phyloP scores from a whole-genome alignment of 2,329 filamentous ascomycete genomes.

The Annulohypoxylon truncatum region DNA sequence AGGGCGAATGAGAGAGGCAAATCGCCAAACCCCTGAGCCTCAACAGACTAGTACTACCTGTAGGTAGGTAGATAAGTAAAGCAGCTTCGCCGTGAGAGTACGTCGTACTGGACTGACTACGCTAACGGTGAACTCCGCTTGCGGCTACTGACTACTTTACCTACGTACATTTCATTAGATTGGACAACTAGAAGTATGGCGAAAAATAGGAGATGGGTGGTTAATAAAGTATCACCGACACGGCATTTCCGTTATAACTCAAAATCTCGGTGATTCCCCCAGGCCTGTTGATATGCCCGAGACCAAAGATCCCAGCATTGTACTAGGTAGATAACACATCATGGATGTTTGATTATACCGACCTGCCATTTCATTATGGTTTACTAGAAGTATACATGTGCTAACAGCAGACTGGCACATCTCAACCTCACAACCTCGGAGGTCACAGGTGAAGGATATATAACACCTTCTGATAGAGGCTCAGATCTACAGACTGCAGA shows the following conservation, averaged over 20 bases:
- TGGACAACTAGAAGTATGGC: background rate
- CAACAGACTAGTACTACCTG: background rate
- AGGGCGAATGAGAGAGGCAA: no score
- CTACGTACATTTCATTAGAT: background rate
- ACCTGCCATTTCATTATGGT: background rate
- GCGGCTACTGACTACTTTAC: conserved; percentile 6
- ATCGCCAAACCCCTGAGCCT: background rate
- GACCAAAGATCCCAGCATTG: no score
- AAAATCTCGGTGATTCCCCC: background rate
- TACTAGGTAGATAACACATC: background rate
- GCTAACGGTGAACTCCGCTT: conserved; percentile 12
- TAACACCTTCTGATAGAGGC: conserved; percentile 4
- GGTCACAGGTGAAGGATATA: background rate
- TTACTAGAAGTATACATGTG: background rate
- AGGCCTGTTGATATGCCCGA: background rate
- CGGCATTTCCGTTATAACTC: background rate
- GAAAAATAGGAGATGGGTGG: background rate
- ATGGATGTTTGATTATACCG: background rate
- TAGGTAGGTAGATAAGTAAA: background rate
- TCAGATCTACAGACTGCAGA: conserved; percentile 2
- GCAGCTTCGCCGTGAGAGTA: background rate
- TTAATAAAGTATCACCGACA: background rate
- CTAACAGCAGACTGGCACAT: background rate
- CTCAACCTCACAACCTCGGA: background rate
- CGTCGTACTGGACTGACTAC: background rate